Conservation (phyloP, 2,329 filamentous ascomycete genomes). For the Thielaviopsis musarum region DNA sequence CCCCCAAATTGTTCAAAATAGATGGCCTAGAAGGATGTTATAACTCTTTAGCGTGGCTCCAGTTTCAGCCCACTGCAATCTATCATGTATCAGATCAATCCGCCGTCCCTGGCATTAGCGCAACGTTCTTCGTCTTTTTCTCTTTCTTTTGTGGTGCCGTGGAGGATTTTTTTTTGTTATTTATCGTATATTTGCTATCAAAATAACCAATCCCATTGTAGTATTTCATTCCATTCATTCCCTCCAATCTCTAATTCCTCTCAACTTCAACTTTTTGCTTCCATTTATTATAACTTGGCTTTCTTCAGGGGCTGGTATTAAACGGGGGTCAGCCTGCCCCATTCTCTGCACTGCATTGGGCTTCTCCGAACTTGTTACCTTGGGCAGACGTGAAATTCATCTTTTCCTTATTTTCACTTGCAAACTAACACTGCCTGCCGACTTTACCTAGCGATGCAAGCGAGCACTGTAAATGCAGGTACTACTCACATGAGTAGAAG, state of each 20-base stretch:
- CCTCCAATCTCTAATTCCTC: neutral
- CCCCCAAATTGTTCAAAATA: no score
- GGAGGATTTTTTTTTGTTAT: neutral
- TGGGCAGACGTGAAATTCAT: neutral
- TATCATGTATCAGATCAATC: neutral
- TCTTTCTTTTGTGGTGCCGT: no score
- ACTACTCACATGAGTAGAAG: neutral
- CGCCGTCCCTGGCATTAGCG: neutral
- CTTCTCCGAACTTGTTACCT: neutral
- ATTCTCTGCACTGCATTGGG: neutral
- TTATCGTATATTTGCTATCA: neutral
- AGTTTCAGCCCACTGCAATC: neutral
- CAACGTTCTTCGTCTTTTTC: no score
- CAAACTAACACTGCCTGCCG: neutral
- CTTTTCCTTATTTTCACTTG: no score
- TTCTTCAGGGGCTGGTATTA: neutral
- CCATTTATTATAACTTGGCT: neutral
- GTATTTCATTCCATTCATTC: neutral
- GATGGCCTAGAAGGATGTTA: neutral
- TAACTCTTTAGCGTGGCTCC: neutral
- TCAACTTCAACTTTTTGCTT: neutral
- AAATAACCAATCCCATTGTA: neutral
- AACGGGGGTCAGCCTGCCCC: neutral
- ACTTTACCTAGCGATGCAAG: neutral
- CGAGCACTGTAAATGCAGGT: neutral